Base-by-base conservation (phyloP, 345 rosid genomes). In the Combretum micranthum region DNA sequence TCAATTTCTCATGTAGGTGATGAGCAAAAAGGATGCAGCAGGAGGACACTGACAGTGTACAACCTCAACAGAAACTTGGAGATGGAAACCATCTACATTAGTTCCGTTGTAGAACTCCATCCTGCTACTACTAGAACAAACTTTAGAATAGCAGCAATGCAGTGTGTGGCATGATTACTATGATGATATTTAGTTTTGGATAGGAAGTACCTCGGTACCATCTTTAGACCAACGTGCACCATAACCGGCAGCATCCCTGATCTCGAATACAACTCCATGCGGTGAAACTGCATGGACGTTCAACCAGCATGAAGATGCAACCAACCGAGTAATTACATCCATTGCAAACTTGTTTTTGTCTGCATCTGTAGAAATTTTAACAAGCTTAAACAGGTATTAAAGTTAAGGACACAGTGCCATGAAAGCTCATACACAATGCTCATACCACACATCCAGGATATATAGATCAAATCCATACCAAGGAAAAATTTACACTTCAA, bases 201-300 rank as follows among this genome's bases (percentile, higher is more conserved):
- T 45, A 10, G 23, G 21, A 56, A 52, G 56, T 80, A 87, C 97
- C 87, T 83, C 76, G 32, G 72, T 66, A 57, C 95, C 88, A 73
- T 87, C 90, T 54, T 46, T 63, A 17, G 90, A 83, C 90, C 93
- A 90, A 51, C 86, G 74, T 42, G 84, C 93, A 55, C 90, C 93
- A 48, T 81, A 87, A 47, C 88, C 93, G 50, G 80, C 73, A 62
- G 62, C 70, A 53, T 69, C 77, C 63, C 95, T 67, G 62, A 85
- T 80, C 80, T 84, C 93, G 32, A 81, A 85, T 55, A 87, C 84
- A 64, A 62, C 71, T 25, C 93, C 90, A 20, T 78, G 90, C 25
- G 79, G 84, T 61, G 80, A 83, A 69, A 78, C 83, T 9, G 74
- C 65, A 69, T 83, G 83, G 70, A 81, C 59, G 71, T 84, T 84